These are phyloP conservation scores for Umbelopsis vinacea DNA, from an alignment of 192 early-diverging fungal species.

Conservation along the genomic window DNA sequence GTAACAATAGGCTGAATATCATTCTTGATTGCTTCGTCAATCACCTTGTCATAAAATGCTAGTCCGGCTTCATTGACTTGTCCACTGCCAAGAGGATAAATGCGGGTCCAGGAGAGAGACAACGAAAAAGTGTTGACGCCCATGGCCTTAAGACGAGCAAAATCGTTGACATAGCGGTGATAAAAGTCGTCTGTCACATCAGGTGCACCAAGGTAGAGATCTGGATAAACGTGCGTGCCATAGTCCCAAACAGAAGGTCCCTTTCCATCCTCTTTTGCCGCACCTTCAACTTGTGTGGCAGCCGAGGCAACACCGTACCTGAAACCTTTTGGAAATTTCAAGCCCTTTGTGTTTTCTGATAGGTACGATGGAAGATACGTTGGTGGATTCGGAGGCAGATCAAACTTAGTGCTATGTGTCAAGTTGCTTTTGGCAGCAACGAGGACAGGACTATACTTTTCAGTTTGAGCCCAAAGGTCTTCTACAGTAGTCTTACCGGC, in stretches of 20 bases:
- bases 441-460: background rate
- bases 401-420: background rate
- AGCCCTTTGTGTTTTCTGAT: background rate
- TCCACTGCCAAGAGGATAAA: conserved; percentile 40
- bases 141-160: conserved; percentile 34
- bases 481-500: background rate
- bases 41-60: conserved; percentile 12
- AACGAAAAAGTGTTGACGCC: conserved; percentile 48
- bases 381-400: conserved; percentile 1
- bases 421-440: conserved; percentile 3
- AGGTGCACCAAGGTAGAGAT: conserved; percentile 32
- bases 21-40: conserved; percentile 16
- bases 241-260: conserved; percentile 51
- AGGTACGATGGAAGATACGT: background rate
- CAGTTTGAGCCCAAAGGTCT: conserved; percentile 12
- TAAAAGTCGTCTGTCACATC: conserved; percentile 50
- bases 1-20: conserved; percentile 6
- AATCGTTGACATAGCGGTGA: conserved; percentile 39
- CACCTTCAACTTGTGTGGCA: conserved; percentile 55
- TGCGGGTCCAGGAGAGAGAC: conserved; percentile 53
- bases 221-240: conserved; percentile 30
- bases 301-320: conserved; percentile 38
- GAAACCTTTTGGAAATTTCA: conserved; percentile 20
- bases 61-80: conserved; percentile 12
- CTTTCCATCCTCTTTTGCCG: conserved; percentile 46